Percentiles rank a stretch among this genome's conserved stretches.
phyloP scores from a whole-genome alignment of 257 asterid species.

The Solanum neorickii region DNA sequence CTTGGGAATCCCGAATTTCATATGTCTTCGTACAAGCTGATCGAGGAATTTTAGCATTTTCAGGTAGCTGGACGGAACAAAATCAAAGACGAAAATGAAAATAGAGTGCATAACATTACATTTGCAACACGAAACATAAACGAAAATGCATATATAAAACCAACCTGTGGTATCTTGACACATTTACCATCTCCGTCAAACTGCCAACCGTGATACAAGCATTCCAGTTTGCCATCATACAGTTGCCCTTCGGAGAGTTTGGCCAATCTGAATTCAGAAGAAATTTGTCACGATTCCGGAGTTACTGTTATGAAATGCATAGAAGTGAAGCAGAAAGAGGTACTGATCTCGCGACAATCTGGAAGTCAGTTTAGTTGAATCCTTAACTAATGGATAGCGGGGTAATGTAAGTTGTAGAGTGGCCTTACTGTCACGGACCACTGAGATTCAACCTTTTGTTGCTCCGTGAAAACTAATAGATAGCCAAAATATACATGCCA shows the following conservation, averaged over 20 bases:
- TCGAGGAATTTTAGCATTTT: slow-evolving; percentile 67
- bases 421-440: not conserved
- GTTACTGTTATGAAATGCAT: not conserved
- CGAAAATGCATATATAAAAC: not conserved
- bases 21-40: slow-evolving; percentile 74
- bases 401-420: not conserved
- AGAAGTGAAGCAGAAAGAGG: not conserved
- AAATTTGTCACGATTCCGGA: not conserved
- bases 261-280: slow-evolving; percentile 46
- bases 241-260: slow-evolving; percentile 93
- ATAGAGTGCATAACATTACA: not conserved
- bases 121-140: not conserved
- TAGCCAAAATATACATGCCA: not conserved
- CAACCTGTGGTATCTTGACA: slow-evolving; percentile 88
- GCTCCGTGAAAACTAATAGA: not conserved
- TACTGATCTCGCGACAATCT: not conserved
- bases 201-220: slow-evolving; percentile 97
- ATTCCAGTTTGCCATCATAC: slow-evolving; percentile 69
- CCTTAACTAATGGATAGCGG: not conserved
- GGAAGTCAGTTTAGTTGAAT: not conserved
- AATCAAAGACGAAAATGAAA: not conserved
- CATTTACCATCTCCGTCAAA: slow-evolving; percentile 82
- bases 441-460: not conserved
- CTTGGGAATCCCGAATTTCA: slow-evolving; percentile 72
- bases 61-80: slow-evolving; percentile 37